Evolutionary conservation across 2,329 filamentous ascomycete genomes (phyloP), one percentile per base, ranked within the genome.

Genomic region (Microdochium nivale): DNA sequence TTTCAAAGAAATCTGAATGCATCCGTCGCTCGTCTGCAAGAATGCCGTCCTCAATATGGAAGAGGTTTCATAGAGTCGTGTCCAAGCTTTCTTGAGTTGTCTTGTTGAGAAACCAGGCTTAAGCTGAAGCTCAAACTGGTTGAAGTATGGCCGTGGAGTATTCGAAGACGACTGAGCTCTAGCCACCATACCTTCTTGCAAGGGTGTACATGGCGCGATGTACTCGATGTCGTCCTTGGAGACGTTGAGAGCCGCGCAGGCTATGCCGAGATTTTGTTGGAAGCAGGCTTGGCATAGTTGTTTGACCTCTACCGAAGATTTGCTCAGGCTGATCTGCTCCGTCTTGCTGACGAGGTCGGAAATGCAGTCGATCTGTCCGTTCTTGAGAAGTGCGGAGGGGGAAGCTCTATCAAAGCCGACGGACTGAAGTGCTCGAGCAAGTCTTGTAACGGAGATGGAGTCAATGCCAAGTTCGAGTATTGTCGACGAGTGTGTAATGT

Each of bases 381-480:
- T 79, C 53, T 78, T 82, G 66, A 96, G 79, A 3, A 96, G 73
- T 1, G 80, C 58, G 0, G 87, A 82, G 1, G 88, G 79, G 8
- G 79, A 82, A 0, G 81, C 83, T 14, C 74, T 70, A 1, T 61
- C 32, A 50, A 90, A 79, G 0, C 88, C 88, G 2, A 71, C 71
- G 2, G 76, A 72, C 57, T 82, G 87, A 14, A 96, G 70, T 13
- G 75, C 66, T 4, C 78, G 75, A 1, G 86, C 77, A 27, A 96
- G 76, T 8, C 82, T 77, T 47, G 95, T 83, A 0, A 86, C 87
- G 0, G 88, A 90, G 16, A 96, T 90, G 0, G 91, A 96, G 60
- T 96, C 92, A 24, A 96, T 75, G 0, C 91, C 92, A 1, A 95
- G 72, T 56, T 95, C 89, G 59, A 94, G 95, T 19, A 96, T 80